Base-by-base conservation (phyloP, 202 grass and related monocot species). In the Zoysia matrella region DNA sequence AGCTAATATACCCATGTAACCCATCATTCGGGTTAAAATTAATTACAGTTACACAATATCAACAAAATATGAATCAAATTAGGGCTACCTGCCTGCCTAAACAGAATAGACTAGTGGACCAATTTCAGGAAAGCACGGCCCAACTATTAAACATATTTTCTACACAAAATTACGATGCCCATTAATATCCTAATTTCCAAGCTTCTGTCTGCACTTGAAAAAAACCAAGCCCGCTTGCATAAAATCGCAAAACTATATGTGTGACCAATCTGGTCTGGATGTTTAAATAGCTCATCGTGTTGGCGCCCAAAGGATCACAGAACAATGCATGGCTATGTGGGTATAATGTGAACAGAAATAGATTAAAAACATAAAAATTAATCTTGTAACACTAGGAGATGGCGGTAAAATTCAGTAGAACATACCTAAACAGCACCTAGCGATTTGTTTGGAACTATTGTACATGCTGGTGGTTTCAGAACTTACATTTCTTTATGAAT, bases 401-500 rank as follows among this genome's bases (percentile, higher is more conserved):
- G 63, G 50, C 15, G 44, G 66, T 0, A 47, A 72, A 65, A 18
- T 11, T 14, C 12, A 1, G 6, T 61, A 8, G 16, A 72, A 46
- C 44, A 11, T 49, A 64, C 45, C 55, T 11, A 11, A 47, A 61
- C 72, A 74, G 11, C 6, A 41, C 3, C 4, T 56, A 65, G 49
- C 1, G 2, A 65, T 57, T 47, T 57, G 46, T 52, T 45, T 15
- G 44, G 62, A 16, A 49, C 11, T 52, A 45, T 4, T n/a, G 39
- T n/a, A 2, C 1, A 71, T 75, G 13, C 43, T 4, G 47, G 60
- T 50, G 73, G 40, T 61, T 78, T 69, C 6, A 53, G 45, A 82
- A 82, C 74, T 64, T 74, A 89, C 88, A 89, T 89, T 51, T 44
- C 82, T 10, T n/a, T 2, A 6, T 54, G 71, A 6, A 89, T 78